These are phyloP conservation scores for Excoecaria agallocha DNA, from an alignment of 345 rosid genomes.

Conservation along the genomic window DNA sequence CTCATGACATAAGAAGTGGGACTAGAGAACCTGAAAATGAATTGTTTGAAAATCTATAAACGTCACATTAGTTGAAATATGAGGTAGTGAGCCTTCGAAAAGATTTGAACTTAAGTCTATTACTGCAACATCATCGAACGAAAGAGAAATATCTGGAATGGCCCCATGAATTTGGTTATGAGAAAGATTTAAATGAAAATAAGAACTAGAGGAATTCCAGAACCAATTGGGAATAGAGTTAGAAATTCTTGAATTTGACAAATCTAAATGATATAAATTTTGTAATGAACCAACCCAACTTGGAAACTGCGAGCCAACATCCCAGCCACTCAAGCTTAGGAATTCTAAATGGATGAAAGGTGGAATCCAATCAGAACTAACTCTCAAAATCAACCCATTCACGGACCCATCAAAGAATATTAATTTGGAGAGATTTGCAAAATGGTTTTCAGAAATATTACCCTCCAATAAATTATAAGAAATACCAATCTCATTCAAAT, in stretches of 20 bases:
- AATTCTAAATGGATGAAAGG: not conserved
- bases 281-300: not conserved
- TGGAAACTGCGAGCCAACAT: slow-evolving; percentile 3
- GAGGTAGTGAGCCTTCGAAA: slow-evolving; percentile 8
- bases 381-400: slow-evolving; percentile 6
- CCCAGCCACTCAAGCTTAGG: not conserved
- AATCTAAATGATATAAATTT: not conserved
- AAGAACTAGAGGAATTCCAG: not conserved
- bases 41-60: slow-evolving; percentile 7
- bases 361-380: slow-evolving; percentile 6
- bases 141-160: not conserved
- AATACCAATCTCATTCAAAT: slow-evolving; percentile 4
- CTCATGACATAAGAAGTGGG: not conserved
- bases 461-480: slow-evolving; percentile 21
- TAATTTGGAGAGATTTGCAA: slow-evolving; percentile 26
- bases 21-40: slow-evolving; percentile 16
- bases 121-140: no score
- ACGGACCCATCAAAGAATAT: not conserved
- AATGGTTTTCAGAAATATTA: slow-evolving; percentile 23
- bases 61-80: not conserved
- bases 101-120: slow-evolving; percentile 12
- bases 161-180: not conserved
- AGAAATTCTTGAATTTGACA: slow-evolving; percentile 5
- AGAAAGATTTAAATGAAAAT: slow-evolving; percentile 1
- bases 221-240: slow-evolving; percentile 4